A percentile compares a stretch with the other conserved stretches of the same genome.
Evolutionary conservation across 306 rosid species (phyloP).

Genomic region (Medicago arabica): DNA sequence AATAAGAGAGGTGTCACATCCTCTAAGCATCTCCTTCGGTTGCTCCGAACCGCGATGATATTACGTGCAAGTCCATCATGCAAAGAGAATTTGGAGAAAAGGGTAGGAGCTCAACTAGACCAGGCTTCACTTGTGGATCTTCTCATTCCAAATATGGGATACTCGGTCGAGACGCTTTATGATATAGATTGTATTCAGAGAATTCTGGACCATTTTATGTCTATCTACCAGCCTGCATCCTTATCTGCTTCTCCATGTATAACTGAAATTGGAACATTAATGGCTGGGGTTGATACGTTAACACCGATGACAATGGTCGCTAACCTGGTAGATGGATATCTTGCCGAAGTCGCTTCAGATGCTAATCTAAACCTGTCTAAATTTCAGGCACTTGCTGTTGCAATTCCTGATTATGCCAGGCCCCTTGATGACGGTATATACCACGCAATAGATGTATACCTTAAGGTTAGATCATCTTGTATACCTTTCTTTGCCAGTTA

Average conservation of each 20-base stretch:
- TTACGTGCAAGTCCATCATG: conserved; percentile 74
- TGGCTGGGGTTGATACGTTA: conserved; percentile 58
- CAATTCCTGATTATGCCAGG: conserved; percentile 82
- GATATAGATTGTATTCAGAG: conserved; percentile 84
- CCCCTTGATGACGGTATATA: conserved; percentile 80
- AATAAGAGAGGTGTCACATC: conserved; percentile 69
- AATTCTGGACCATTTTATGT: conserved; percentile 82
- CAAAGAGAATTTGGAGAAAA: conserved; percentile 79
- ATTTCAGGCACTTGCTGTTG: conserved; percentile 81
- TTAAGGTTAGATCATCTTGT: conserved; percentile 63
- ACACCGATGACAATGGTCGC: conserved; percentile 81
- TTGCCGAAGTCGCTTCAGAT: conserved; percentile 87
- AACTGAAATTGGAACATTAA: conserved; percentile 60
- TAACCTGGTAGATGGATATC: conserved; percentile 78
- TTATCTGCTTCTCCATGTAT: conserved; percentile 66
- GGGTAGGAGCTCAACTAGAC: conserved; percentile 77
- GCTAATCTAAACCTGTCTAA: conserved; percentile 71
- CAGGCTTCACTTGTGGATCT: conserved; percentile 77
- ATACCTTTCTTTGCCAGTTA: background rate
- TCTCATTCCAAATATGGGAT: conserved; percentile 82
- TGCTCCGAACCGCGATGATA: conserved; percentile 81
- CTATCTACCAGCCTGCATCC: conserved; percentile 54
- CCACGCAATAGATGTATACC: conserved; percentile 85
- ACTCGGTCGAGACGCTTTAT: conserved; percentile 75
- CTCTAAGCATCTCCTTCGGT: conserved; percentile 65